Evolutionary conservation across 2,329 filamentous ascomycete species (phyloP).

Genomic region (Leptosphaerulina australis): DNA sequence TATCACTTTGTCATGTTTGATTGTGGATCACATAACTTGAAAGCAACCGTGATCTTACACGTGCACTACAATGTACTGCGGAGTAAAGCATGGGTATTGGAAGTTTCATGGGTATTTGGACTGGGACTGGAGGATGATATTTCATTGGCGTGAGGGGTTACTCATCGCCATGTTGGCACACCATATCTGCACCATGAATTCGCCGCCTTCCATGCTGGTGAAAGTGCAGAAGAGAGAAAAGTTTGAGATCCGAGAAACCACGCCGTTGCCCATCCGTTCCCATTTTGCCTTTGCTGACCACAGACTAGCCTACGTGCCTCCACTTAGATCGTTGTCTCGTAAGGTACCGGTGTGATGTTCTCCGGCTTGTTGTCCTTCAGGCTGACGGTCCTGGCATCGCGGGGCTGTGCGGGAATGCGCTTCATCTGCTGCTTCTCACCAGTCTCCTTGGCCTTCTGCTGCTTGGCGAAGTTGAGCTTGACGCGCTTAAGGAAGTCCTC

Average conservation of each 20-base stretch:
- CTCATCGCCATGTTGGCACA: constrained; percentile 46
- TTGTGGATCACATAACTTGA: too few species aligned
- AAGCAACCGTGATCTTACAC: too few species aligned
- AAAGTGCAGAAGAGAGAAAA: constrained; percentile 49
- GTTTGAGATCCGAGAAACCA: constrained; percentile 49
- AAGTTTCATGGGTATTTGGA: constrained; percentile 15
- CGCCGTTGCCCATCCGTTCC: constrained; percentile 49
- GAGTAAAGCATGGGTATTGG: constrained; percentile 15
- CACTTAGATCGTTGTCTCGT: constrained; percentile 96
- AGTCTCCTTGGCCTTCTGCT: constrained; percentile 89
- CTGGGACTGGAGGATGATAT: constrained; percentile 36
- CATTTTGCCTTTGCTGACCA: constrained; percentile 40
- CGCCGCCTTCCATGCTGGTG: constrained; percentile 48
- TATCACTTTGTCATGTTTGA: too few species aligned
- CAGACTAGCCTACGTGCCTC: constrained; percentile 35
- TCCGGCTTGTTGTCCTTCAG: constrained; percentile 84
- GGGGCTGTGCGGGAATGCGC: constrained; percentile 81
- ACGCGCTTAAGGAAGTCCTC: constrained; percentile 96
- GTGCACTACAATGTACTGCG: too few species aligned
- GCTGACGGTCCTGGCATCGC: constrained; percentile 79
- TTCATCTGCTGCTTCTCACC: constrained; percentile 90
- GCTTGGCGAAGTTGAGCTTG: constrained; percentile 92
- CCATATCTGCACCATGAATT: constrained; percentile 45
- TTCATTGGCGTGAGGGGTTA: constrained; percentile 46
- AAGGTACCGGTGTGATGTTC: constrained; percentile 88